phyloP scores from a whole-genome alignment of 768 basidiomycete genomes.

The Collybiopsis luxurians region DNA sequence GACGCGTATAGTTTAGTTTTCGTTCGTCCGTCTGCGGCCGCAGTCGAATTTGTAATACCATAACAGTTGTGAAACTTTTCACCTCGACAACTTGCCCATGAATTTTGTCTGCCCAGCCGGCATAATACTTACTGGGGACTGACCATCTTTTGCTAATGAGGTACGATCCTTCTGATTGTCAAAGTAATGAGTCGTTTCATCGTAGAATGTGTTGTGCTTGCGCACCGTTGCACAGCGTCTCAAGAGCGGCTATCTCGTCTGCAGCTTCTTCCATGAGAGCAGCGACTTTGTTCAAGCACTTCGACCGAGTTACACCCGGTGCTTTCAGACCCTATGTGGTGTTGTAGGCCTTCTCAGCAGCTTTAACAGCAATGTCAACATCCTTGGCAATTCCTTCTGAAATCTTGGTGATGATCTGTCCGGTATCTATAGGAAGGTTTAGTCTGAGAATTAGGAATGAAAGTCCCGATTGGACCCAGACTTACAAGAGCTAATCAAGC shows the following conservation, averaged over 20 bases:
- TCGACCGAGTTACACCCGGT: constrained; percentile 31
- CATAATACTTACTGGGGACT: constrained; percentile 39
- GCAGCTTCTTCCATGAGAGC: constrained; percentile 43
- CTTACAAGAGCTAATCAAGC: constrained; percentile 53
- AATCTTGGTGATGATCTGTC: constrained; percentile 49
- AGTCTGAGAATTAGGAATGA: background rate
- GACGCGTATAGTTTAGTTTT: constrained; percentile 58
- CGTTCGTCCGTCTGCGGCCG: constrained; percentile 8
- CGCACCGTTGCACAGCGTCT: constrained; percentile 40
- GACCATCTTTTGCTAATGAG: constrained; percentile 10
- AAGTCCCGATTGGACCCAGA: background rate
- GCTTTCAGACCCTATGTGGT: constrained; percentile 40
- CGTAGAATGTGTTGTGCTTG: background rate
- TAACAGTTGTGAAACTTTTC: background rate
- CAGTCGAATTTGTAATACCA: background rate
- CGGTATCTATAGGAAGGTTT: constrained; percentile 44
- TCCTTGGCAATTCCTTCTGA: constrained; percentile 55
- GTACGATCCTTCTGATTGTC: constrained; percentile 14
- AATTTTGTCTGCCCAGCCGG: too few species aligned
- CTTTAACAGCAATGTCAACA: constrained; percentile 62
- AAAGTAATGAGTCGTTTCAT: background rate
- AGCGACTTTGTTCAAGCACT: constrained; percentile 42
- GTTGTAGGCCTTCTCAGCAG: constrained; percentile 43
- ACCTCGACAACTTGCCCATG: constrained; percentile 42
- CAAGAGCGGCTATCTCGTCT: constrained; percentile 45